Evolutionary conservation across 352 stramenopile genomes (phyloP), one percentile per base, ranked within the genome.

Genomic region (Globisporangium ultimum): DNA sequence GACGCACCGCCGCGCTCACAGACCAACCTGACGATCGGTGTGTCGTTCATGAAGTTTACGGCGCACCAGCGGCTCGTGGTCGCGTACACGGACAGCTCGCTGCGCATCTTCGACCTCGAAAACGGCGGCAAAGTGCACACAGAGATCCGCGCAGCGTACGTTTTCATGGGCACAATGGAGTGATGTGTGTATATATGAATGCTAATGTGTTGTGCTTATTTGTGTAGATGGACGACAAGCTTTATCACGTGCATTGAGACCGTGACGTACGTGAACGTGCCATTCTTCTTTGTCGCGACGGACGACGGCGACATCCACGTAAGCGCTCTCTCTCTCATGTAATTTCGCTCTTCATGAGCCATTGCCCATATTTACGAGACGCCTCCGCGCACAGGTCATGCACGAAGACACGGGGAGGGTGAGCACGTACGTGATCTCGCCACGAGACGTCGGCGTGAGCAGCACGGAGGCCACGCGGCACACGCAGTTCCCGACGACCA

Each of bases 271-370:
- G 58, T 61, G 14, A 71, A 76, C 18, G 85, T 78, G 40, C 75
- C 78, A 36, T 93, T 81, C 58, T 80, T 89, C 53, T 91, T 89
- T 41, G 72, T 89, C 13, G 81, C 84, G 13, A 78, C 84, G 15
- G 80, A 91, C 58, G 78, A 93, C 28, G 78, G 80, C 18, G 67
- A 79, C 10, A 57, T 91, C 38, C 72, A 82, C 18, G 76, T 87
- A 71, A 32, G 64, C 36, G 40, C 7, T 22, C 1, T 48, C 18
- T 20, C 28, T 56, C 24, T 36, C 18, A 53, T 56, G 12, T 48
- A 10, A 8, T 36, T 36, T 36, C 8, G 8, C 28, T 6, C 28
- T 36, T 36, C 28, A 32, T 5, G 24, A 32, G 24, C 24, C 28
- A 36, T 6, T 10, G 7, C 7, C 28, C 28, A 10, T 36, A 10